These are phyloP conservation scores for Trichocladium uniseriatum DNA, from an alignment of 495 filamentous ascomycete species.

Conservation along the genomic window DNA sequence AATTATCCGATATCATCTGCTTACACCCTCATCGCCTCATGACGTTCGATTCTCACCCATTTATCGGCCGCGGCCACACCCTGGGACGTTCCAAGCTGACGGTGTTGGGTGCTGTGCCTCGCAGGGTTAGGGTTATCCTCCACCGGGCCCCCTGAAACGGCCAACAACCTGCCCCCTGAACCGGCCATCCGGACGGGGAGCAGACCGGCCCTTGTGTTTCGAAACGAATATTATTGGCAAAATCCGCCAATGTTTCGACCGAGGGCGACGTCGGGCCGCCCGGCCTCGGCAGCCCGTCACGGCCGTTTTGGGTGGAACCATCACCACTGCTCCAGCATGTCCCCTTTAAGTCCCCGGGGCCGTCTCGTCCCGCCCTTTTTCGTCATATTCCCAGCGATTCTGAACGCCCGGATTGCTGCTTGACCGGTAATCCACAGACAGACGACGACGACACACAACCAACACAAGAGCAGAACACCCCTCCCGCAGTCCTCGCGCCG, in stretches of 20 bases:
- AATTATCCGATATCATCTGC: too few relatives aligned
- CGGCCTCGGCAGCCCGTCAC: not conserved
- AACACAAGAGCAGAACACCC: too few relatives aligned
- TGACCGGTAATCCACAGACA: not conserved
- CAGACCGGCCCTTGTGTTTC: not conserved
- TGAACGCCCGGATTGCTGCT: not conserved
- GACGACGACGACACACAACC: too few relatives aligned
- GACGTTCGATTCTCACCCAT: too few relatives aligned
- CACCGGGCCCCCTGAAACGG: not conserved
- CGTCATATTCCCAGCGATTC: not conserved
- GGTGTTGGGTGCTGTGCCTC: too few relatives aligned
- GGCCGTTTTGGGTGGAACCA: not conserved
- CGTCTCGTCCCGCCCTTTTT: not conserved
- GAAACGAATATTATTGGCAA: constrained; percentile 3
- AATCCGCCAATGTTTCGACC: not conserved
- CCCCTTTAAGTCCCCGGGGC: constrained; percentile 4
- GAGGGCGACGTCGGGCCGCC: not conserved
- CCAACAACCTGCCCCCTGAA: not conserved
- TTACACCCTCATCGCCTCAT: too few relatives aligned
- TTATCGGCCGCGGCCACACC: too few relatives aligned
- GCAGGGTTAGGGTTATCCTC: constrained; percentile 1
- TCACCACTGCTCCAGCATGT: too few relatives aligned
- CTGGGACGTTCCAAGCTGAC: too few relatives aligned
- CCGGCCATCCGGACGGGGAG: not conserved
- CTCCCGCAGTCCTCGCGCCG: too few relatives aligned